These are phyloP conservation scores for Trichosporon asahii DNA, from an alignment of 1,284 basidiomycete species.

Conservation along the genomic window DNA sequence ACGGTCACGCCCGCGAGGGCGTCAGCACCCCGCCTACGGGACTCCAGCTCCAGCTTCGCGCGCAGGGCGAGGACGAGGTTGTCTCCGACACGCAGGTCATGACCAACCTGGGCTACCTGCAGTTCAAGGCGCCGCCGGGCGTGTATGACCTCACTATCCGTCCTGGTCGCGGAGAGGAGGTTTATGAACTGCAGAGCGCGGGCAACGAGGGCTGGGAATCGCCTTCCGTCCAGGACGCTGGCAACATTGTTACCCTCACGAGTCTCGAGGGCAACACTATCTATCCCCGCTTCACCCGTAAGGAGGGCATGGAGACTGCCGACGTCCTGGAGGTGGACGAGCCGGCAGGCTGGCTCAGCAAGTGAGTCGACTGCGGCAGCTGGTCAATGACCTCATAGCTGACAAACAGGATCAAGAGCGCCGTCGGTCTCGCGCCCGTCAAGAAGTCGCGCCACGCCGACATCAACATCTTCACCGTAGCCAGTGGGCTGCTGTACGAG, in stretches of 20 bases:
- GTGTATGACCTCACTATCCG: constrained; percentile 79
- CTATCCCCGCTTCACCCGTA: constrained; percentile 71
- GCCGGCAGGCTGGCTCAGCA: constrained; percentile 28
- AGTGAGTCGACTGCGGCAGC: constrained; percentile 34
- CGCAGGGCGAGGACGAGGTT: constrained; percentile 50
- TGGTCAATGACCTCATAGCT: no score
- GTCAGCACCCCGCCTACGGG: constrained; percentile 69
- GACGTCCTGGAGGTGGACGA: constrained; percentile 63
- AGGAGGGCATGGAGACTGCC: constrained; percentile 70
- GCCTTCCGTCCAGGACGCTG: constrained; percentile 62
- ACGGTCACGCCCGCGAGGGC: constrained; percentile 84
- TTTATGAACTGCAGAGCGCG: constrained; percentile 77
- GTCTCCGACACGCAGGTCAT: constrained; percentile 84
- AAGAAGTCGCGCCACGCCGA: constrained; percentile 60
- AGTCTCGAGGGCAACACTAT: constrained; percentile 84
- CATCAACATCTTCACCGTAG: constrained; percentile 98
- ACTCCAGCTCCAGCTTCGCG: constrained; percentile 73
- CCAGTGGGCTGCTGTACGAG: constrained; percentile 94
- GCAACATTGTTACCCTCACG: constrained; percentile 68
- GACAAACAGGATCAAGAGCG: constrained; percentile 34
- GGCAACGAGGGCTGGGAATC: constrained; percentile 81
- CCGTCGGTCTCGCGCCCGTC: constrained; percentile 38
- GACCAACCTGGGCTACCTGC: constrained; percentile 92
- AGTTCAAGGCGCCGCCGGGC: constrained; percentile 90
- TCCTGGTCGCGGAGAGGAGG: constrained; percentile 71